phyloP scores from a whole-genome alignment of 164 flowering plant genomes.

The Nymphaea colorata region DNA sequence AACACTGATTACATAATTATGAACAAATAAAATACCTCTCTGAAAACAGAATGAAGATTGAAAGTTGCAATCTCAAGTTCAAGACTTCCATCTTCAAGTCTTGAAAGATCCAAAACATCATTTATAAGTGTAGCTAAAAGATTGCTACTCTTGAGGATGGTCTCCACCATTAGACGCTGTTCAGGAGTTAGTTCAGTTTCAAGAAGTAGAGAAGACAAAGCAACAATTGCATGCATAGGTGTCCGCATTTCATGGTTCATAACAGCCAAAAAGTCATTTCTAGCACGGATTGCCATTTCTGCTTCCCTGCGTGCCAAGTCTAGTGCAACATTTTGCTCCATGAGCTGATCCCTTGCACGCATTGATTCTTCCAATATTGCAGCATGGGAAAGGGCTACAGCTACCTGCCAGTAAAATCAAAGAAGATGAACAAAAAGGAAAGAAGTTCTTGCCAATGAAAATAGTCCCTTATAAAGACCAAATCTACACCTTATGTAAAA shows the following conservation, averaged over 20 bases:
- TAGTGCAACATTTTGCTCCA: slow-evolving; percentile 88
- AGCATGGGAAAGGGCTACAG: slow-evolving; percentile 95
- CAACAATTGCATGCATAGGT: slow-evolving; percentile 90
- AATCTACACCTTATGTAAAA: too few relatives aligned
- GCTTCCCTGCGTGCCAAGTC: slow-evolving; percentile 88
- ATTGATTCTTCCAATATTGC: slow-evolving; percentile 87
- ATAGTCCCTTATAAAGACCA: too few relatives aligned
- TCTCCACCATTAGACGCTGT: slow-evolving; percentile 85
- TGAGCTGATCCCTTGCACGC: slow-evolving; percentile 81
- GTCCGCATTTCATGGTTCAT: slow-evolving; percentile 97
- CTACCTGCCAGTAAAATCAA: slow-evolving; percentile 36
- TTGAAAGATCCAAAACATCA: slow-evolving; percentile 88
- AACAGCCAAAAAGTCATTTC: slow-evolving; percentile 88
- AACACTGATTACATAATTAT: too few relatives aligned
- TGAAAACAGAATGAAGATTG: slow-evolving; percentile 50
- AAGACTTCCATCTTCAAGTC: slow-evolving; percentile 93
- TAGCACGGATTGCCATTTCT: slow-evolving; percentile 83
- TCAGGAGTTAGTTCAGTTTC: slow-evolving; percentile 82
- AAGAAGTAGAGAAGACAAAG: slow-evolving; percentile 57
- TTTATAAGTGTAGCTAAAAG: slow-evolving; percentile 75
- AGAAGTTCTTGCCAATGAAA: too few relatives aligned
- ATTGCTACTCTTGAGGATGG: slow-evolving; percentile 76
- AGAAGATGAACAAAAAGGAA: neutral
- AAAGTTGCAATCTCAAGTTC: slow-evolving; percentile 61
- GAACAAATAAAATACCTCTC: slow-evolving; percentile 31